A percentile compares a stretch with the other conserved stretches of the same genome.
phyloP scores from a whole-genome alignment of 495 filamentous ascomycete genomes.

The Xylaria telfairii region DNA sequence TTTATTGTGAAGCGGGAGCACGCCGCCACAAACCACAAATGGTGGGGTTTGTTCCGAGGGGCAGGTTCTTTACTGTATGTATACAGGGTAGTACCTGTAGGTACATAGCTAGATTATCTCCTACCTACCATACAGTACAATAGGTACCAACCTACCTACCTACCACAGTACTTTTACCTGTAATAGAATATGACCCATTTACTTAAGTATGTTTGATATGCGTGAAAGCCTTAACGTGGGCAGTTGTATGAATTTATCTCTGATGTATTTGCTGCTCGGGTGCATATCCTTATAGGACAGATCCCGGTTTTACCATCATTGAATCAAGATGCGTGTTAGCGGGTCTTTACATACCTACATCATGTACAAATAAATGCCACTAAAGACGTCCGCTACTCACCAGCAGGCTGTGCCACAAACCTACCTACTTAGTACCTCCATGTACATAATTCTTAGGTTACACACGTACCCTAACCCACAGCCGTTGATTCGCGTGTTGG shows the following conservation, averaged over 20 bases:
- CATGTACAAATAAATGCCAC: too few relatives aligned
- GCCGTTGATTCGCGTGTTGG: not conserved
- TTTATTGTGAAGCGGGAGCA: not conserved
- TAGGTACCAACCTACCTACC: not conserved
- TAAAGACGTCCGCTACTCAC: not conserved
- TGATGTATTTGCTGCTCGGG: too few relatives aligned
- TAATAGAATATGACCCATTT: not conserved
- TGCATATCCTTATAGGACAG: not conserved
- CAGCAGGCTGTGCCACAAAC: too few relatives aligned
- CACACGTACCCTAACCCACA: conserved; percentile 5
- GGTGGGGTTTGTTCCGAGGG: conserved; percentile 1
- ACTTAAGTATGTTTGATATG: not conserved
- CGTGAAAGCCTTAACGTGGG: not conserved
- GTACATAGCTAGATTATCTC: too few relatives aligned
- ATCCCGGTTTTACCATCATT: too few relatives aligned
- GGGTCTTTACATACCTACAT: too few relatives aligned
- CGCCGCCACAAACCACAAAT: not conserved
- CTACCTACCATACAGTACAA: too few relatives aligned
- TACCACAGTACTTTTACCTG: not conserved
- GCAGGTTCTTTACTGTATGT: not conserved
- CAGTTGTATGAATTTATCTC: not conserved
- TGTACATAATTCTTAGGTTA: too few relatives aligned
- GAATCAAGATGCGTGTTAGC: not conserved
- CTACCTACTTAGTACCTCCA: too few relatives aligned
- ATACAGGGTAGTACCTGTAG: too few relatives aligned